Evolutionary conservation across 306 rosid species (phyloP), one percentile per base, ranked within the genome.

Genomic region (Begonia peltatifolia): DNA sequence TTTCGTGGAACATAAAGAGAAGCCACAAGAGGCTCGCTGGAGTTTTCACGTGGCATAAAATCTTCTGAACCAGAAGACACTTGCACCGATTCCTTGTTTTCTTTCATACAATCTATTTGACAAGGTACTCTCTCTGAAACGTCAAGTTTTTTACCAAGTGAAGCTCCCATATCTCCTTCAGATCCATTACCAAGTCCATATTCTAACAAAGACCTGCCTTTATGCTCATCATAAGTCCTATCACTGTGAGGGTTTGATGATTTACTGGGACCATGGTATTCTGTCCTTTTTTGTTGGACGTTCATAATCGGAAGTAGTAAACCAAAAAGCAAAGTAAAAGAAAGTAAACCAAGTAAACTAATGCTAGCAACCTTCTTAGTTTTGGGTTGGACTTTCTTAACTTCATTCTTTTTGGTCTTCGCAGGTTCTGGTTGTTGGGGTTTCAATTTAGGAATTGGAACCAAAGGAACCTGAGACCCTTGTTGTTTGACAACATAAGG

Each of bases 1-100:
- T 92, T 92, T 68, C 96, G 79, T 30, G 99, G 99, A 65, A 92
- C 99, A 67, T 83, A 92, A 67, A 92, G 64, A 64, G 99, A 86
- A 50, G 99, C 99, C 18, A 77, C 70, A 50, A 92, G 96, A 69
- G 93, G 87, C 71, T 73, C 93, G 12, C 96, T 81, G 42, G 64
- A 69, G 71, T 92, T 92, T 42, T 69, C 74, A 47, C 57, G 51
- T 48, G 62, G 71, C 65, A 48, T 59, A 46, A 18, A 61, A 58
- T 70, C 76, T 52, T 70, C 68, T 17, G 64, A 74, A 52, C 52
- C 64, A 2, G 58, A 61, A 36, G 41, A 36, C 35, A 15, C 23
- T 38, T 9, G 68, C 1, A 66, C 22, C 13, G 57, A 75, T 42
- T 56, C 60, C 58, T 58, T 30, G 38, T 30, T 30, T 30, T 30